Evolutionary conservation across 495 filamentous ascomycete genomes (phyloP), one percentile per base, ranked within the genome.

Genomic region (Schizothecium vesticola): DNA sequence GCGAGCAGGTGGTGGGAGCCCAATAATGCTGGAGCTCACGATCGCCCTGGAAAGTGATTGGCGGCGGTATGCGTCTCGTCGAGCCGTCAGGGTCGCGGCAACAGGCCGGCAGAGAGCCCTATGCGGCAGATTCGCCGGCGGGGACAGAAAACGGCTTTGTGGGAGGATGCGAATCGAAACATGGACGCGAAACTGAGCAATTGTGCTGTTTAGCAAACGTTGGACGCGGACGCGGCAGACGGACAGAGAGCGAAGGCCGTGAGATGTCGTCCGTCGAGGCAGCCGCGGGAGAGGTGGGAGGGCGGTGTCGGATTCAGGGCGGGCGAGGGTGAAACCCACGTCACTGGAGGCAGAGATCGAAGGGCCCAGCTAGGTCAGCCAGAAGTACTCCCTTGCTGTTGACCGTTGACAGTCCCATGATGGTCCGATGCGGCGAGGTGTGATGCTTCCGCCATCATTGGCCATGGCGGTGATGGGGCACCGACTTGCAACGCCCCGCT

Each of bases 21-120:
- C 62, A 70, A 67, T 57, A 10, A 59, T 33, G 55, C 61, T 61
- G 61, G 71, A 66, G 68, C 58, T 59, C 23, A 59, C 64, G 59
- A 64, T 31, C 29, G 69, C 69, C 73, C 68, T 66, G 33, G 12
- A 57, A 24, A 64, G 43, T 71, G 74, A 76, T 76, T 76, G 72
- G 74, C 16, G 26, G 58, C 61, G 56, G 67, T 51, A 28, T 63
- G 67, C 22, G 7, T 59, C 21, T 36, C 28, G 26, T n/a, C 22
- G 69, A 56, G 31, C 36, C 31, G 56, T 66, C 67, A 61, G 64
- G 64, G 68, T 70, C 67, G 24, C 26, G 60, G 66, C 57, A 66
- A 72, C 31, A 62, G 69, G 55, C 61, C 62, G 25, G 58, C n/a
- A 28, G 55, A 36, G 61, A 33, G 69, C 66, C 65, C 56, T 68